phyloP scores from a whole-genome alignment of 2,329 filamentous ascomycete species.

The Fusarium musae region DNA sequence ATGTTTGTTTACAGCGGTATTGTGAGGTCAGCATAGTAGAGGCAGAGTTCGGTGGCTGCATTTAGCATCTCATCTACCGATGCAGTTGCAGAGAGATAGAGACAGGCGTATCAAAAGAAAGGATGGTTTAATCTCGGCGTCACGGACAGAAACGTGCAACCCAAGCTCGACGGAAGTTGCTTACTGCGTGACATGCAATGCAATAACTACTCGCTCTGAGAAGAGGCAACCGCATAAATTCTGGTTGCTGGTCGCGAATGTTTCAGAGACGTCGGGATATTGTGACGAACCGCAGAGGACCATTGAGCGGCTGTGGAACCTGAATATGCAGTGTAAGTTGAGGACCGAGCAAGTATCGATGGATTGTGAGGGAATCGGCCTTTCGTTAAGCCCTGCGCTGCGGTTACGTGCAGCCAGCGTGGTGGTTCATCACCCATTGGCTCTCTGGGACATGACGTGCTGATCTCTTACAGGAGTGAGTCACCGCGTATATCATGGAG shows the following conservation, averaged over 20 bases:
- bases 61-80: constrained; percentile 2
- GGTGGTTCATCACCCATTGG: background rate
- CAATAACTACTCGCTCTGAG: constrained; percentile 6
- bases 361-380: background rate
- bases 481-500: constrained; percentile 21
- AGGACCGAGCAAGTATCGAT: background rate
- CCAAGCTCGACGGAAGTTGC: background rate
- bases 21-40: constrained; percentile 17
- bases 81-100: constrained; percentile 6
- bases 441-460: constrained; percentile 5
- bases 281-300: constrained; percentile 4
- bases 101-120: constrained; percentile 34
- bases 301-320: constrained; percentile 2
- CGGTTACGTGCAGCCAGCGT: constrained; percentile 25
- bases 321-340: background rate
- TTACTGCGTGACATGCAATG: constrained; percentile 24
- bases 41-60: constrained; percentile 11
- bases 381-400: constrained; percentile 22
- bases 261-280: constrained; percentile 9
- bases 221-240: constrained; percentile 8
- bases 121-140: constrained; percentile 17
- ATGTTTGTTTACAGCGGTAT: constrained; percentile 28
- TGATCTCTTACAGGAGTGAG: constrained; percentile 19
- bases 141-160: constrained; percentile 18
- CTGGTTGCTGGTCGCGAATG: background rate